Base-by-base conservation (phyloP, 257 asterid species). In the Craterostigma plantagineum region DNA sequence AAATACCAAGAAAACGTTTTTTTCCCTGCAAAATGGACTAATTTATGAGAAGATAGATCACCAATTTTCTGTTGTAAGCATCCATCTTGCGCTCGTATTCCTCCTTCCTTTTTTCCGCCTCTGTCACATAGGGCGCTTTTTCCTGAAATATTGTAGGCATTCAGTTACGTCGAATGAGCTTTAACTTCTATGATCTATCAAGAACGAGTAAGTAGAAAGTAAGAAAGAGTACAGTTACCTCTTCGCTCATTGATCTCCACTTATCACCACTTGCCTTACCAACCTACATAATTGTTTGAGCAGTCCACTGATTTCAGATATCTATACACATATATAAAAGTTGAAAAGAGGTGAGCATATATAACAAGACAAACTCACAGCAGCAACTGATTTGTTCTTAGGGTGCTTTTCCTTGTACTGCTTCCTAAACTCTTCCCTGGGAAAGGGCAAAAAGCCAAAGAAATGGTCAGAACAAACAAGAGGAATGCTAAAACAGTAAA, bases 261-360 rank as follows among this genome's bases (percentile, higher is more conserved):
- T 57, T 55, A 3, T 55, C 75, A 48, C 92, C 92, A 34, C 69
- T 77, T 55, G 92, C 92, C 51, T 71, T 78, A 11, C 85, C 81
- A 47, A 78, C 85, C 92, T 78, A 60, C 18, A 35, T 41, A 39
- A 18, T 10, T 10, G 10, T 14, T 15, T 33, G 33, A 15, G 10
- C 36, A 7, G 44, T 30, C 33, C 18, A 55, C 9, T 3, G 11
- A 43, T 27, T 7, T 27, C n/a, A 42, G 18, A 44, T 34, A 41
- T 40, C 27, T 11, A 9, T 7, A 9, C 42, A 38, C 11, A 6
- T 7, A 37, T 12, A 47, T 16, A 10, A 4, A 13, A 7, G 4
- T 5, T 16, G 13, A 2, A 3, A 10, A 5, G 36, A 4, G 7
- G 3, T 0, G 4, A 15, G 14, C 5, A 6, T 1, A 11, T 11